These are phyloP conservation scores for Rhodotorula sp. DNA, from an alignment of 1,284 basidiomycete species.

Conservation along the genomic window DNA sequence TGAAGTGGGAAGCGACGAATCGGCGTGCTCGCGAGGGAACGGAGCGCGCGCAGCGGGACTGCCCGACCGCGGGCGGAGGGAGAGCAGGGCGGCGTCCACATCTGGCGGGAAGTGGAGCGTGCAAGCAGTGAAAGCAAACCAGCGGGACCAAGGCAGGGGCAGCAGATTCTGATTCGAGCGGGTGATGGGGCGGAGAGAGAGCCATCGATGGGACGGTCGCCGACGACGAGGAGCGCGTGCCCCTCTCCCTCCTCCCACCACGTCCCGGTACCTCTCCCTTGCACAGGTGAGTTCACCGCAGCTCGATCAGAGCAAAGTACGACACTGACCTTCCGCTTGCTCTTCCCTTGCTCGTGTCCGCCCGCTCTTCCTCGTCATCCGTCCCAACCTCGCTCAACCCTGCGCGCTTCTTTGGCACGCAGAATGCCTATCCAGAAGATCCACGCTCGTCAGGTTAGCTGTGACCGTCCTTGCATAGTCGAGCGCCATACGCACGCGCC, in stretches of 20 bases:
- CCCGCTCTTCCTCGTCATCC: background rate
- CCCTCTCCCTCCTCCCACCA: background rate
- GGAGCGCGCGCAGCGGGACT: too few species aligned
- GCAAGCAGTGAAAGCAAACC: too few species aligned
- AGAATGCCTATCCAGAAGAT: conserved; percentile 33
- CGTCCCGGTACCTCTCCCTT: background rate
- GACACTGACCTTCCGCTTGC: background rate
- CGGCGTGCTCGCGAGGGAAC: too few species aligned
- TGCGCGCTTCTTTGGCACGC: background rate
- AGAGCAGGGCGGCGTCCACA: too few species aligned
- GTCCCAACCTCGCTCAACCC: background rate
- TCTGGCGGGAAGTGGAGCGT: too few species aligned
- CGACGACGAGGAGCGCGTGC: background rate
- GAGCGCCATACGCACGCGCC: too few species aligned
- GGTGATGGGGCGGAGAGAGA: too few species aligned
- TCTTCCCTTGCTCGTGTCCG: background rate
- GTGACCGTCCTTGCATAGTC: too few species aligned
- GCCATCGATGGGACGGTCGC: too few species aligned
- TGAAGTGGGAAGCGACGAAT: too few species aligned
- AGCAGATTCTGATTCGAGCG: too few species aligned
- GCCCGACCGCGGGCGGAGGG: too few species aligned
- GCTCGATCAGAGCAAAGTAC: background rate
- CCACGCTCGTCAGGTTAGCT: conserved; percentile 40
- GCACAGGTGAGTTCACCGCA: background rate
- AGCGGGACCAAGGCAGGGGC: background rate